Evolutionary conservation across 169 alveolate genomes (phyloP).

Genomic region (Plasmodium knowlesi): DNA sequence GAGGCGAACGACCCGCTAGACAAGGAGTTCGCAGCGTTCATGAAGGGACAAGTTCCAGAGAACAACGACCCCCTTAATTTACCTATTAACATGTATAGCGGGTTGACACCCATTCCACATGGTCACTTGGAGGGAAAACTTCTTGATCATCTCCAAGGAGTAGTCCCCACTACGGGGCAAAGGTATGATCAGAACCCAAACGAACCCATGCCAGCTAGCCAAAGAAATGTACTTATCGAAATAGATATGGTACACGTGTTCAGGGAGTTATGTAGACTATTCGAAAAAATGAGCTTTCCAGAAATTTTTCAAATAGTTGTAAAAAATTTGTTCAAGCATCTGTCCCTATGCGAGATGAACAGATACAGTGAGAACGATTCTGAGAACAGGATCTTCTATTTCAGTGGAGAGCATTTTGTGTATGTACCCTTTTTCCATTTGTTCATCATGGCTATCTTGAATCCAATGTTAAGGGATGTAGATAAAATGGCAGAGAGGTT

Average conservation of each 20-base stretch:
- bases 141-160: not conserved
- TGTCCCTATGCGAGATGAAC: slow-evolving; percentile 36
- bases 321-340: slow-evolving; percentile 21
- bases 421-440: slow-evolving; percentile 65
- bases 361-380: not conserved
- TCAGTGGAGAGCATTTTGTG: not conserved
- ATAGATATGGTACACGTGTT: slow-evolving; percentile 35
- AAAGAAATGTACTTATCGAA: slow-evolving; percentile 7
- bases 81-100: not conserved
- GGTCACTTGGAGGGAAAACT: not conserved
- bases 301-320: slow-evolving; percentile 32
- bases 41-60: slow-evolving; percentile 37
- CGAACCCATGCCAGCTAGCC: not conserved
- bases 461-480: slow-evolving; percentile 32
- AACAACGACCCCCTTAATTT: not conserved
- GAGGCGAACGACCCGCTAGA: slow-evolving; percentile 6
- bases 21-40: slow-evolving; percentile 22
- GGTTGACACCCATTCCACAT: not conserved
- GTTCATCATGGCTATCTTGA: slow-evolving; percentile 31
- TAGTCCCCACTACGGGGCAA: not conserved
- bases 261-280: slow-evolving; percentile 39
- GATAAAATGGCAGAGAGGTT: slow-evolving; percentile 9
- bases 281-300: slow-evolving; percentile 32
- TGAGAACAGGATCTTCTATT: slow-evolving; percentile 23
- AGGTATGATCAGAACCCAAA: not conserved